A percentile compares a stretch with the other conserved stretches of the same genome.
These are phyloP conservation scores for Dendrostoma leiphaemia DNA, from an alignment of 2,329 filamentous ascomycete species.

Conservation along the genomic window DNA sequence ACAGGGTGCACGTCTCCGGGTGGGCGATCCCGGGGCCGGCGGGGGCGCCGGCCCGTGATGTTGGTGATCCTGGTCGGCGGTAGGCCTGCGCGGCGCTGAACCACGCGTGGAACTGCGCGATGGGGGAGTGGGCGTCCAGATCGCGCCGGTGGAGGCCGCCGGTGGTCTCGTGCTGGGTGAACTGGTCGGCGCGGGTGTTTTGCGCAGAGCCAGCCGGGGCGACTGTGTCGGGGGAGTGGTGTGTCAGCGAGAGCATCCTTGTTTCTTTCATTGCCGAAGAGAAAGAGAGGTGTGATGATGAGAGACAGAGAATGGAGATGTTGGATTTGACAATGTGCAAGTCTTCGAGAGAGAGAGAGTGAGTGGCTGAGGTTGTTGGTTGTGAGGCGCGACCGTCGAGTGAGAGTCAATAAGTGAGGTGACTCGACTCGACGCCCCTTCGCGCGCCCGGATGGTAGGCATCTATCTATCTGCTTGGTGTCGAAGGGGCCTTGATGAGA, in stretches of 20 bases:
- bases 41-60: slow-evolving; percentile 26
- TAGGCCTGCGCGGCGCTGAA: slow-evolving; percentile 68
- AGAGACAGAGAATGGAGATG: not conserved
- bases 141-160: slow-evolving; percentile 60
- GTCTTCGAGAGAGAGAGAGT: not conserved
- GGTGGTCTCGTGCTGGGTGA: slow-evolving; percentile 50
- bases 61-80: slow-evolving; percentile 10
- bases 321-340: not conserved
- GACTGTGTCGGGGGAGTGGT: slow-evolving; percentile 40
- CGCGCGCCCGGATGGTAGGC: too few species aligned
- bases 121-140: slow-evolving; percentile 62
- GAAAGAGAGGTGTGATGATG: not conserved
- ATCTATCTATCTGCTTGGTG: too few species aligned
- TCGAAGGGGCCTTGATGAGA: not conserved
- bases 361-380: slow-evolving; percentile 6
- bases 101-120: slow-evolving; percentile 87
- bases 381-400: too few species aligned
- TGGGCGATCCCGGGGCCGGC: slow-evolving; percentile 60
- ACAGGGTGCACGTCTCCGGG: slow-evolving; percentile 85
- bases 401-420: too few species aligned
- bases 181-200: slow-evolving; percentile 71
- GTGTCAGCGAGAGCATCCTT: not conserved
- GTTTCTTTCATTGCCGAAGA: not conserved
- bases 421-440: too few species aligned
- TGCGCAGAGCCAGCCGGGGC: slow-evolving; percentile 60